Evolutionary conservation across 2,329 filamentous ascomycete species (phyloP).

Genomic region (Colletotrichum agaves): DNA sequence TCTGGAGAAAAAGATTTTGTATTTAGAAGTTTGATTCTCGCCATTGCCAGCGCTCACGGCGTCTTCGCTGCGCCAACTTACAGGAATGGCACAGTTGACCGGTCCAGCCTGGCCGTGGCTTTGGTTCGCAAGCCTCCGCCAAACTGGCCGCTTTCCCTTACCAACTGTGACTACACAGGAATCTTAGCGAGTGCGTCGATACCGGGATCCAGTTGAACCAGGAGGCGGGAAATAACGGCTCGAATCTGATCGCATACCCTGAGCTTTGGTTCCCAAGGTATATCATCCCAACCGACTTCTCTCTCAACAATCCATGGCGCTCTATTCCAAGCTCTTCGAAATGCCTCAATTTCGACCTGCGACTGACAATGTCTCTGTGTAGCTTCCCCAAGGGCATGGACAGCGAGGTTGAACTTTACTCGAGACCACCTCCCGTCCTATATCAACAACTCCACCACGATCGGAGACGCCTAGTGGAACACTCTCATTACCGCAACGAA

Average conservation of each 20-base stretch:
- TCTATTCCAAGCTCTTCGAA: background rate
- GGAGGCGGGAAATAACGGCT: background rate
- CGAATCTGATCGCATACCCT: conserved; percentile 13
- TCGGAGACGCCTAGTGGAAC: conserved; percentile 12
- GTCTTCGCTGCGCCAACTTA: background rate
- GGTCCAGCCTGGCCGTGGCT: background rate
- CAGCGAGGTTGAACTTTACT: conserved; percentile 10
- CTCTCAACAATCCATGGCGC: background rate
- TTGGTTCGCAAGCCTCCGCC: conserved; percentile 13
- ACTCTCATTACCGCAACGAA: background rate
- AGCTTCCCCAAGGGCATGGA: conserved; percentile 20
- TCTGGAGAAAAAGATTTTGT: background rate
- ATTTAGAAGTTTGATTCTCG: background rate
- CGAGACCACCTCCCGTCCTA: conserved; percentile 1
- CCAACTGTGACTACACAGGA: conserved; percentile 14
- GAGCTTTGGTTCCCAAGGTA: conserved; percentile 26
- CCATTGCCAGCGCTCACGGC: background rate
- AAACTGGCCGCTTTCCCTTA: conserved; percentile 20
- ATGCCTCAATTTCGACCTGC: too few species aligned
- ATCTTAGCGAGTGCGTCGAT: conserved; percentile 9
- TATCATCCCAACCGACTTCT: background rate
- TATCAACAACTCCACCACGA: conserved; percentile 6
- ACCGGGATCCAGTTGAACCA: conserved; percentile 10
- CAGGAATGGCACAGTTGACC: conserved; percentile 1
- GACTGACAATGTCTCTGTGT: too few species aligned